Conservation (phyloP, 805 yeast species). For the Myxozyma kluyveri region DNA sequence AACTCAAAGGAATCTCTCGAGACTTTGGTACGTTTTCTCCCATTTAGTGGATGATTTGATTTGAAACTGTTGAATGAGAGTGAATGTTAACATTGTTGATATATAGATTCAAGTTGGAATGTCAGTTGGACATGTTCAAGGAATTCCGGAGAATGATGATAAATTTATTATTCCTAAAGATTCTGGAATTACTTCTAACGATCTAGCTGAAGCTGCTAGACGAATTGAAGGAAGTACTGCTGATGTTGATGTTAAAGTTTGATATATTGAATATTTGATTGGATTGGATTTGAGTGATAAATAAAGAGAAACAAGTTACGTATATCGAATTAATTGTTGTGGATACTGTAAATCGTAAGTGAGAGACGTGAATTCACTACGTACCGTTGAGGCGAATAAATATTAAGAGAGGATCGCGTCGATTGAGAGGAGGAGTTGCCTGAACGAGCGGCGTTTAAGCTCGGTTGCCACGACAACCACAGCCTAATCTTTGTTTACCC, state of each 20-base stretch:
- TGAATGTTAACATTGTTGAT: no score
- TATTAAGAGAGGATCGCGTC: no score
- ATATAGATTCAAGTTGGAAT: slow-evolving; percentile 61
- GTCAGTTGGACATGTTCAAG: slow-evolving; percentile 76
- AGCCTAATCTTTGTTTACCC: no score
- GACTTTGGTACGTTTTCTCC: slow-evolving; percentile 57
- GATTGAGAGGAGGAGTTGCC: no score
- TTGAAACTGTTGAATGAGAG: neutral
- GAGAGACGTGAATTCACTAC: no score
- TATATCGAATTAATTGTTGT: no score
- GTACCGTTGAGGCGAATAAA: no score
- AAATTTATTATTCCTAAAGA: slow-evolving; percentile 47
- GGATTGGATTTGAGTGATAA: neutral
- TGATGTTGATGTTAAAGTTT: neutral
- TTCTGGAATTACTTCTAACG: slow-evolving; percentile 34
- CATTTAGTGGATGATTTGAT: neutral
- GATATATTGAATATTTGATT: neutral
- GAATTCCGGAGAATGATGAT: slow-evolving; percentile 50
- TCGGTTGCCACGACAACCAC: no score
- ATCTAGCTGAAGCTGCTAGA: slow-evolving; percentile 22
- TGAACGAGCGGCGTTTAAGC: no score
- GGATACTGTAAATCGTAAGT: no score
- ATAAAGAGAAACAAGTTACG: neutral
- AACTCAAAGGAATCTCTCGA: slow-evolving; percentile 73
- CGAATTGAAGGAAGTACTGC: slow-evolving; percentile 23